Evolutionary conservation across 2,329 filamentous ascomycete species (phyloP).

Genomic region (Curvularia eragrostidis): DNA sequence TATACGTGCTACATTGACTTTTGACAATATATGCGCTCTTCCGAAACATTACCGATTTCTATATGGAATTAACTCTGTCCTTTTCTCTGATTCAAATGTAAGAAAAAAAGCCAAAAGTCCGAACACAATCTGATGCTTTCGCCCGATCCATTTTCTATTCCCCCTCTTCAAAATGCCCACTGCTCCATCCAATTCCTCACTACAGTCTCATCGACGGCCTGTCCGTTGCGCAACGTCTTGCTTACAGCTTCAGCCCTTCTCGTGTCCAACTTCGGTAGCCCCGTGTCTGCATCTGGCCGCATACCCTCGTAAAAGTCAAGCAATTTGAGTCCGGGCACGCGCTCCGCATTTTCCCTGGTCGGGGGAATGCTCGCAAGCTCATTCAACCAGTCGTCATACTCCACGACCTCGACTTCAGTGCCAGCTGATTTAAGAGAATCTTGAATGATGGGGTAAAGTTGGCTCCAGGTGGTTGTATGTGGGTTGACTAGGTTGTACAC

Average conservation of each 20-base stretch:
- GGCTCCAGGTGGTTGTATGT: not conserved
- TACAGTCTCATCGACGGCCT: not conserved
- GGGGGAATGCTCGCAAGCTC: not conserved
- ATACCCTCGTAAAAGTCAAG: slow-evolving; percentile 7
- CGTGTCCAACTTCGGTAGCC: slow-evolving; percentile 1
- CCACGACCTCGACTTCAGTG: not conserved
- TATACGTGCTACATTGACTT: too few species aligned
- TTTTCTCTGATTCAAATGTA: too few species aligned
- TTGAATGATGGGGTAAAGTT: slow-evolving; percentile 1
- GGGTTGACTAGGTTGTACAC: slow-evolving; percentile 12
- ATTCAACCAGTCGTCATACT: slow-evolving; percentile 6
- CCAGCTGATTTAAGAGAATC: not conserved
- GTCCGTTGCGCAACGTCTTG: not conserved
- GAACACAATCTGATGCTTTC: too few species aligned
- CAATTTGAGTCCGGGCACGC: slow-evolving; percentile 6
- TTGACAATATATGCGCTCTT: too few species aligned
- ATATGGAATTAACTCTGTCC: too few species aligned
- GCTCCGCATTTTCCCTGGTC: slow-evolving; percentile 10
- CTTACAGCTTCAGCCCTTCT: not conserved
- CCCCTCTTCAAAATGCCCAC: not conserved
- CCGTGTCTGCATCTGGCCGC: not conserved
- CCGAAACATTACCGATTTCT: too few species aligned
- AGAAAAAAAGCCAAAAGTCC: too few species aligned
- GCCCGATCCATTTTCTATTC: not conserved
- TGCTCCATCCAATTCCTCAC: slow-evolving; percentile 7